phyloP scores from a whole-genome alignment of 768 basidiomycete species.

The Rhodotorula diobovata region DNA sequence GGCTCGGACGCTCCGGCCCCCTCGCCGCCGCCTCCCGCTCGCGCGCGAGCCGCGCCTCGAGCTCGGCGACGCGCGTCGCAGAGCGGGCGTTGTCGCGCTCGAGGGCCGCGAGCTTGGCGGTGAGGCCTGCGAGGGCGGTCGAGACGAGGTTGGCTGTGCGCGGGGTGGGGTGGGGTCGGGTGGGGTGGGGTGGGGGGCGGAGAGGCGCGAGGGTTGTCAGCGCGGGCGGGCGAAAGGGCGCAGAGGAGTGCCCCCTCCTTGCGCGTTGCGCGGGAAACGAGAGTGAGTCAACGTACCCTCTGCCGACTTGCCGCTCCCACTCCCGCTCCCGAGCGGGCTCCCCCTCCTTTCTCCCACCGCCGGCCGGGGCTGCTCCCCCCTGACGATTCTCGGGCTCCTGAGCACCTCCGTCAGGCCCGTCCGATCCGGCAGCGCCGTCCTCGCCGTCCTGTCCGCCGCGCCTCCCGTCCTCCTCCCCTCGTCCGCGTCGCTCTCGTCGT shows the following conservation, averaged over 20 bases:
- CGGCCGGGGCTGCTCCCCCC: background rate
- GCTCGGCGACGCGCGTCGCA: constrained; percentile 29
- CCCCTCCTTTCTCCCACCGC: background rate
- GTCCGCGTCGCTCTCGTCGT: background rate
- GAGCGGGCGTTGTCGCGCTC: constrained; percentile 40
- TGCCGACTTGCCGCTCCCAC: background rate
- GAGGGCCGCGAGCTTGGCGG: constrained; percentile 13
- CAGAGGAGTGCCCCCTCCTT: too few relatives aligned
- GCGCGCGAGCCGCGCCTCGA: constrained; percentile 21
- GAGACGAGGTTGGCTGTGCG: constrained; percentile 35
- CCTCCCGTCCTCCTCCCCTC: background rate
- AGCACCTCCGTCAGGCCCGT: constrained; percentile 42
- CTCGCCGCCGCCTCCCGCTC: too few relatives aligned
- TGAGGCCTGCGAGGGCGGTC: constrained; percentile 21
- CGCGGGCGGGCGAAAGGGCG: background rate
- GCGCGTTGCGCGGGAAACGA: too few relatives aligned
- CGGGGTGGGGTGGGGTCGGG: too few relatives aligned
- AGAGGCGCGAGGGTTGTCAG: background rate
- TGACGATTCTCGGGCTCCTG: constrained; percentile 12
- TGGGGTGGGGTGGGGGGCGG: too few relatives aligned
- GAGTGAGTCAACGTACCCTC: constrained; percentile 18
- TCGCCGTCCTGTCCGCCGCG: background rate
- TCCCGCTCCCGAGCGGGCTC: background rate
- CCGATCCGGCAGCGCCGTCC: constrained; percentile 34
- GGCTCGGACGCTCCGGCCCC: background rate